Base-by-base conservation (phyloP, 495 filamentous ascomycete species). In the Lasiosphaeria ovina region DNA sequence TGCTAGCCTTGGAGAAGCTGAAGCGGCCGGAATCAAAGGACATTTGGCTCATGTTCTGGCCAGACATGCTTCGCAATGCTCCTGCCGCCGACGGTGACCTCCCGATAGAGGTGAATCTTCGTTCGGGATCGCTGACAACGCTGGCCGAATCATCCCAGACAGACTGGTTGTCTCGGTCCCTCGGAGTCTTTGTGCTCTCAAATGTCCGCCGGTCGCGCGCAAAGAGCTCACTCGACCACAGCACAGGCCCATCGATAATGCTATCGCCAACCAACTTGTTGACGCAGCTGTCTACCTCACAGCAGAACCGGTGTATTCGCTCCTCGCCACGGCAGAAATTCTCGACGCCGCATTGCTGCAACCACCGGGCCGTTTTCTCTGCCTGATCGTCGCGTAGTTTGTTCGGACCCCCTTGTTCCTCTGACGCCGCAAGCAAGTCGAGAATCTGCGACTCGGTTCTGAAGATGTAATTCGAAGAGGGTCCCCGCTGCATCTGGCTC, bases 301-400 rank as follows among this genome's bases (percentile, higher is more conserved):
- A 87, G 70, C 88, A 95, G 70, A 98, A 96, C 14, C 92, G 85
- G 69, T 98, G 94, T 55, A 98, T 95, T 40, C 94, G 79, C 75
- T 98, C 94, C 69, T 98, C 94, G 16, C 93, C 94, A 66, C 87
- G 89, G 77, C 94, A 98, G 73, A 97, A 93, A 66, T 97, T 97
- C 72, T 94, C 93, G 24, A 97, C 84, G 10, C 84, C 85, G 63
- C 86, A 88, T 70, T 89, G 85, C 14, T 87, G 84, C 50, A 98
- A 74, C 91, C 94, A 98, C 55, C 87, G 88, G 31, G 83, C 79
- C 4, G 92, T 96, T 63, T 92, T 87, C 38, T 93, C 90, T 3
- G 93, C 85, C 69, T 98, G 94, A 55, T 97, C 93, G 69, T 98
- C 94, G n/a, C 90, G 91, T 10, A 98, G 83, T 70, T 98, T 98